phyloP scores from a whole-genome alignment of 345 rosid species.

The Syzygium aqueum region DNA sequence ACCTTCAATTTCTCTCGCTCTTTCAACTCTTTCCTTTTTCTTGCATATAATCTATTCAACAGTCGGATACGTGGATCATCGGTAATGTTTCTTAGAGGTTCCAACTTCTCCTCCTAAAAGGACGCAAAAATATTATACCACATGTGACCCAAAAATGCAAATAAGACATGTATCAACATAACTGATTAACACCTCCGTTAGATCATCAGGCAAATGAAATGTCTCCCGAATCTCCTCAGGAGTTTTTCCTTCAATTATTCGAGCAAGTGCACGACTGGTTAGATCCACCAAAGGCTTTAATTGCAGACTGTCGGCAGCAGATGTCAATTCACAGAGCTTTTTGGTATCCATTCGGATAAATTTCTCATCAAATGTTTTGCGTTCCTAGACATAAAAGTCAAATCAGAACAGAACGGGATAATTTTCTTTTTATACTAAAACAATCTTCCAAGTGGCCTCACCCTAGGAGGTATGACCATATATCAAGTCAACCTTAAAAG shows the following conservation, averaged over 20 bases:
- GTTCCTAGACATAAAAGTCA: conserved; percentile 41
- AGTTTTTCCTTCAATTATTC: conserved; percentile 75
- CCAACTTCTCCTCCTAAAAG: conserved; percentile 80
- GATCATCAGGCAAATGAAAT: conserved; percentile 92
- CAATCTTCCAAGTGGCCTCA: neutral
- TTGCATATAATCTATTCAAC: conserved; percentile 72
- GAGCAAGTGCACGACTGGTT: conserved; percentile 81
- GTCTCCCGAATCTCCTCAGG: conserved; percentile 89
- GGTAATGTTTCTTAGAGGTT: conserved; percentile 70
- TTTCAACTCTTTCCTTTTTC: conserved; percentile 74
- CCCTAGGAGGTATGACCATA: neutral
- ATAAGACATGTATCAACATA: neutral
- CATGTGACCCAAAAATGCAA: neutral
- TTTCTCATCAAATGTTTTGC: conserved; percentile 71
- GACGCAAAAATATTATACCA: conserved; percentile 3
- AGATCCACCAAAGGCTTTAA: conserved; percentile 87
- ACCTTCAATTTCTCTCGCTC: conserved; percentile 79
- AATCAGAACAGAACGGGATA: neutral
- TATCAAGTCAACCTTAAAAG: neutral
- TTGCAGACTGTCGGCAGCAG: conserved; percentile 93
- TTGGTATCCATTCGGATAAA: conserved; percentile 83
- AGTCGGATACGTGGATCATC: conserved; percentile 87
- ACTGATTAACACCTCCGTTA: conserved; percentile 61
- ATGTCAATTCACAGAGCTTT: conserved; percentile 81
- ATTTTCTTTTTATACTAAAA: neutral